Percentiles rank a stretch among this genome's conserved stretches.
phyloP scores from a whole-genome alignment of 1,284 basidiomycete genomes.

The Trichosporon coremiiforme region DNA sequence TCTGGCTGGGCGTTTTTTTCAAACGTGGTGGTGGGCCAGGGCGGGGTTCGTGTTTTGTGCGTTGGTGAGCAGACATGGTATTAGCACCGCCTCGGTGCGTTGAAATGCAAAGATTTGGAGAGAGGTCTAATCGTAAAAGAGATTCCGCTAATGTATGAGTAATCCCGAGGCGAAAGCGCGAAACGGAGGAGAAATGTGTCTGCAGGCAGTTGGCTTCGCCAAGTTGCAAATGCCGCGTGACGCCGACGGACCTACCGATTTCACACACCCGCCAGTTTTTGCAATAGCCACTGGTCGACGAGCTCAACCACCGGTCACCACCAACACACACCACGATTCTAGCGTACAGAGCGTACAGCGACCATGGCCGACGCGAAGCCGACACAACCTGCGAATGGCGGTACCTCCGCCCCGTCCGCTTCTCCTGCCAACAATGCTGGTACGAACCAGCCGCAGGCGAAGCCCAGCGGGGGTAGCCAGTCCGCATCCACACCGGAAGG shows the following conservation, averaged over 20 bases:
- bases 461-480: not conserved
- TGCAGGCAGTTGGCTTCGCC: not conserved
- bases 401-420: constrained; percentile 8
- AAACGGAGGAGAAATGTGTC: not conserved
- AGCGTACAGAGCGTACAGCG: not conserved
- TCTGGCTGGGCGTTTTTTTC: not conserved
- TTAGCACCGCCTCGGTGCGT: not conserved
- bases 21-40: not conserved
- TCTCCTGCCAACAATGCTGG: constrained; percentile 1
- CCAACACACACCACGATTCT: not conserved
- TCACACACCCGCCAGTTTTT: constrained; percentile 5
- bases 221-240: constrained; percentile 13
- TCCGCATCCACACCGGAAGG: constrained; percentile 13
- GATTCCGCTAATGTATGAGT: not conserved
- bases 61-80: not conserved
- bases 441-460: not conserved
- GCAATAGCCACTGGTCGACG: not conserved
- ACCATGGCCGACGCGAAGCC: constrained; percentile 17
- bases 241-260: constrained; percentile 5
- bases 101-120: not conserved
- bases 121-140: not conserved
- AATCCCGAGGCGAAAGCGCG: not conserved
- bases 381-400: constrained; percentile 3
- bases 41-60: constrained; percentile 8
- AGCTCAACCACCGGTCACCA: constrained; percentile 11